Evolutionary conservation across 1,284 basidiomycete species (phyloP).

Genomic region (Cystobasidium pallidum): DNA sequence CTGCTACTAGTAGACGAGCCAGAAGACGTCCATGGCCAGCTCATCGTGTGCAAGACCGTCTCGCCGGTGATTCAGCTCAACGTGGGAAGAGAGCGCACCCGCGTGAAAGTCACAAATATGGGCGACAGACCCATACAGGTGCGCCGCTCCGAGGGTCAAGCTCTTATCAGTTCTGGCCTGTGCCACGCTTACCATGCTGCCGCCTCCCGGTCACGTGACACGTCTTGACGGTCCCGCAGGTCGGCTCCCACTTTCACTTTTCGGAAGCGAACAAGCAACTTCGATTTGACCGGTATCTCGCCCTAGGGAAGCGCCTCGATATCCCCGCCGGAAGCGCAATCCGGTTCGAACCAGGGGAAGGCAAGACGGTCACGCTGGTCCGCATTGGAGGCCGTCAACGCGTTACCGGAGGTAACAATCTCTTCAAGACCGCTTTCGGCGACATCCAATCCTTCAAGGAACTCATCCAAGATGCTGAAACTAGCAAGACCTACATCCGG

Average conservation of each 20-base stretch:
- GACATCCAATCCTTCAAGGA: constrained; percentile 19
- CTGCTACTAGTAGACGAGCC: constrained; percentile 62
- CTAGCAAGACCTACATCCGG: neutral
- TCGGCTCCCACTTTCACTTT: constrained; percentile 90
- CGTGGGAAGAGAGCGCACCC: constrained; percentile 68
- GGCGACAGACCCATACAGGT: constrained; percentile 94
- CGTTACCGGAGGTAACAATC: constrained; percentile 78
- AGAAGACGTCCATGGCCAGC: constrained; percentile 45
- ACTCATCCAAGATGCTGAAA: neutral
- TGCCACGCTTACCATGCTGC: neutral
- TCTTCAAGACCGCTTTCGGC: constrained; percentile 68
- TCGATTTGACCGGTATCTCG: constrained; percentile 76
- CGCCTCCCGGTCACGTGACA: neutral
- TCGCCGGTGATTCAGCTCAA: constrained; percentile 70
- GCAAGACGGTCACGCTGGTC: constrained; percentile 80
- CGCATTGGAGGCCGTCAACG: constrained; percentile 72
- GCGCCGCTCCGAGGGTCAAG: neutral
- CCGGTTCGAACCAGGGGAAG: constrained; percentile 92
- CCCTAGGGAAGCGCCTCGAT: constrained; percentile 85
- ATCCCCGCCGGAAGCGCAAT: constrained; percentile 93
- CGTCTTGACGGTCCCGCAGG: constrained; percentile 58
- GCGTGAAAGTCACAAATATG: constrained; percentile 81
- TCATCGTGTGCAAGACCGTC: constrained; percentile 68
- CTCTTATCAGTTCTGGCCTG: constrained; percentile 14
- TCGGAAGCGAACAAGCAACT: constrained; percentile 84